Evolutionary conservation across 2,329 filamentous ascomycete species (phyloP).

Genomic region (Sclerotinia minor): DNA sequence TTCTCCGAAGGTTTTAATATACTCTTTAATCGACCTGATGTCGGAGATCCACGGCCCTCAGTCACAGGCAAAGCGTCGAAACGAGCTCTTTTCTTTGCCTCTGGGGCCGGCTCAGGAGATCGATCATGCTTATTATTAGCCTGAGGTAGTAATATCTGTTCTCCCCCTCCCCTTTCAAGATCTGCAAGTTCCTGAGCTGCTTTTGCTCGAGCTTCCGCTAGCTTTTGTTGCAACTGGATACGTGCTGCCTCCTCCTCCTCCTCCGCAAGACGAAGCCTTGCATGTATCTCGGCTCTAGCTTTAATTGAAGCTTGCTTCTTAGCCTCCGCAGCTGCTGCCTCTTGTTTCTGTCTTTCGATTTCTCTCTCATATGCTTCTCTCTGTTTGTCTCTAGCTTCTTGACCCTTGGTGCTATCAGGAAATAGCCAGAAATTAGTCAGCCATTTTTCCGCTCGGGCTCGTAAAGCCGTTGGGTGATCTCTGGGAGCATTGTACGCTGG

Average conservation of each 20-base stretch:
- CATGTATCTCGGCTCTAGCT: background rate
- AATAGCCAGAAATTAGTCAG: background rate
- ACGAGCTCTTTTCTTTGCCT: background rate
- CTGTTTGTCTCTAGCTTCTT: background rate
- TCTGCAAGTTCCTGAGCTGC: background rate
- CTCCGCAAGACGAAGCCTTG: background rate
- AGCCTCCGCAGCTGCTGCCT: background rate
- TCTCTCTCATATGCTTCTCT: background rate
- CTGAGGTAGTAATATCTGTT: background rate
- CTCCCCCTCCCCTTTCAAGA: fast-evolving
- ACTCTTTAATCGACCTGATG: no score
- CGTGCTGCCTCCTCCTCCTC: background rate
- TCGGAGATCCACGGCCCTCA: background rate
- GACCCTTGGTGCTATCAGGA: background rate
- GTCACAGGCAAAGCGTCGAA: no score
- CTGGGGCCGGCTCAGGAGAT: background rate
- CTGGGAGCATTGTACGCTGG: background rate
- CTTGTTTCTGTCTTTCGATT: background rate
- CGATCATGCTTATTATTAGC: background rate
- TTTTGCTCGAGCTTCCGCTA: background rate
- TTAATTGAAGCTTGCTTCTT: background rate
- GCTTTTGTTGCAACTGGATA: background rate
- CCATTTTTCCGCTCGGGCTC: background rate
- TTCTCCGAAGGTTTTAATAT: background rate
- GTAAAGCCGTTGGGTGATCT: background rate